Base-by-base conservation (phyloP, 1,284 basidiomycete species). In the Rhodofomes roseus region DNA sequence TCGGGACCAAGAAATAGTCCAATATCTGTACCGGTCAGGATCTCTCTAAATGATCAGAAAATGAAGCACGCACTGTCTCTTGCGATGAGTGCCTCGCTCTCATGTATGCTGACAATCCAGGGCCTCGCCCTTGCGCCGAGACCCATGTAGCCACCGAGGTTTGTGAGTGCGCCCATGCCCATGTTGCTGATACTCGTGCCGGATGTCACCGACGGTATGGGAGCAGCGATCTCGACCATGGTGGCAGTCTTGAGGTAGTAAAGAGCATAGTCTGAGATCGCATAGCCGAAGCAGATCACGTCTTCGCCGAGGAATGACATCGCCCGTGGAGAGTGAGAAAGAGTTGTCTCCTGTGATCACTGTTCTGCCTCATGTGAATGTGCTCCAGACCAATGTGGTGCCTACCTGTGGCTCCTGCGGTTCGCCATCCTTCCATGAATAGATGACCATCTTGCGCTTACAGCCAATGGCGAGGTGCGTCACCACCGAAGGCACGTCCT, bases 91-190 rank as follows among this genome's bases (percentile, higher is more conserved):
- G 86, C 84, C 69, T 96, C 90, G 0, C 79, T 81, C 1, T 89
- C 87, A 39, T 79, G 81, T 27, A 91, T 76, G 18, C 79, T 81
- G 2, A 87, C 78, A 2, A 87, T 78, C 5, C 78, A 80, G 2
- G 93, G 87, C 64, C 89, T 92, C 4, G 83, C 80, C 69, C 87
- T 92, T 11, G 84, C 80, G 3, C 90, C 90, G 20, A 91, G 74
- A 0, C 90, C 90, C 85, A 97, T 94, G 70, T 96, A 96, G 12
- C 93, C 93, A 11, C 92, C 89, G 18, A 96, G 74, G 1, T 93
- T 92, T 11, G 84, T 85, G 37, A 96, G 78, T 0, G 92, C 87
- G 31, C 86, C 85, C 78, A 87, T 89, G 29, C 84, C 79, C 66
- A 82, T 76, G 39, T 78, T 78, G 36, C 80, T 70, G 51, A 76